phyloP scores from a whole-genome alignment of 2,329 filamentous ascomycete genomes.

The Escovopsis sp. region DNA sequence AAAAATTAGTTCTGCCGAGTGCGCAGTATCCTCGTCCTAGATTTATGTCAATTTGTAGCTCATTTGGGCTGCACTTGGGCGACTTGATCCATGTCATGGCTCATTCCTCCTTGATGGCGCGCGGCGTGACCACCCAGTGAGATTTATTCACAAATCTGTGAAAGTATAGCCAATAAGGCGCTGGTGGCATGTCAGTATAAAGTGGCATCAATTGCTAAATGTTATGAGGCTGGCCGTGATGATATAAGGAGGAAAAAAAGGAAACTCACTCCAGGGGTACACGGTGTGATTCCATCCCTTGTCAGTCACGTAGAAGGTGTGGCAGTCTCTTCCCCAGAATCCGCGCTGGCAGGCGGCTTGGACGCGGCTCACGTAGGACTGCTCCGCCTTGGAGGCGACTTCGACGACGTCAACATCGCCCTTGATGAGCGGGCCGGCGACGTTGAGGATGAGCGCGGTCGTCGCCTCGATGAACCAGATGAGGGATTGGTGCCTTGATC shows the following conservation, averaged over 20 bases:
- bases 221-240: too few species aligned
- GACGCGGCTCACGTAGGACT: background rate
- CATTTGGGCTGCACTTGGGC: too few species aligned
- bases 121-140: background rate
- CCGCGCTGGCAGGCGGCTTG: background rate
- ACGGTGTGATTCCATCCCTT: conserved; percentile 1
- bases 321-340: conserved; percentile 1
- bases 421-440: background rate
- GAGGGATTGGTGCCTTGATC: background rate
- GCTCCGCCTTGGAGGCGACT: background rate
- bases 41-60: too few species aligned
- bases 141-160: background rate
- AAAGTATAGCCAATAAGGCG: background rate
- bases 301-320: background rate
- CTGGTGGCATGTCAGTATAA: background rate
- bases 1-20: too few species aligned
- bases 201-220: background rate
- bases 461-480: background rate
- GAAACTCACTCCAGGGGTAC: background rate
- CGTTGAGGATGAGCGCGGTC: background rate
- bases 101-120: background rate
- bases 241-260: background rate
- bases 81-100: too few species aligned
- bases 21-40: too few species aligned
- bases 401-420: background rate